A percentile compares a stretch with the other conserved stretches of the same genome.
phyloP scores from a whole-genome alignment of 768 basidiomycete species.

The Boletus pseudopeckii region DNA sequence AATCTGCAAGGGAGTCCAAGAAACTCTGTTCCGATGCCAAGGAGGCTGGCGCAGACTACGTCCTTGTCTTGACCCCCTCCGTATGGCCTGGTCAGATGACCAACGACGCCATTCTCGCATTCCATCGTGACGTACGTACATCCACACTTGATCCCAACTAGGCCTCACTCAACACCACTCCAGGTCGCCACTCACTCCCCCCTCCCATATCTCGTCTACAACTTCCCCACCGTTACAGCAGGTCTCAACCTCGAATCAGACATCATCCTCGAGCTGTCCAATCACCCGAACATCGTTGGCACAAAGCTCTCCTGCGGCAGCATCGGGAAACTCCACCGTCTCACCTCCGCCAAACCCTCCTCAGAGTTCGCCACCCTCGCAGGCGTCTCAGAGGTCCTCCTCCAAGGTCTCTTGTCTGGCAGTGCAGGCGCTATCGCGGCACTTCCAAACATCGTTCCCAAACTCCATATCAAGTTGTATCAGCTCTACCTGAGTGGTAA shows the following conservation, averaged over 20 bases:
- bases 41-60: conserved; percentile 79
- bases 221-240: conserved; percentile 78
- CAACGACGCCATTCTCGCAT: conserved; percentile 56
- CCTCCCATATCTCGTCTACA: conserved; percentile 78
- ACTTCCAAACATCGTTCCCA: conserved; percentile 58
- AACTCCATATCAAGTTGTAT: conserved; percentile 51
- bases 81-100: conserved; percentile 68
- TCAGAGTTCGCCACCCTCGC: conserved; percentile 67
- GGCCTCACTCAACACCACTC: not conserved
- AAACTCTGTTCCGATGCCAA: conserved; percentile 68
- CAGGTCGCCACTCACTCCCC: conserved; percentile 69
- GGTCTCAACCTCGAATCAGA: conserved; percentile 86
- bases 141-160: not conserved
- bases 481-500: conserved; percentile 51
- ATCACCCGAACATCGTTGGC: conserved; percentile 84
- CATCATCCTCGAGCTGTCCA: conserved; percentile 59
- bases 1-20: conserved; percentile 73
- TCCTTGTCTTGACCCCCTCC: conserved; percentile 71
- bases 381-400: conserved; percentile 69
- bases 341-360: conserved; percentile 55
- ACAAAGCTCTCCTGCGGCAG: conserved; percentile 83
- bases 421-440: conserved; percentile 67
- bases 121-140: conserved; percentile 55
- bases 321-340: conserved; percentile 78
- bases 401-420: conserved; percentile 57